Conservation (phyloP, 208 protist genomes). For the Histomonas meleagridis region DNA sequence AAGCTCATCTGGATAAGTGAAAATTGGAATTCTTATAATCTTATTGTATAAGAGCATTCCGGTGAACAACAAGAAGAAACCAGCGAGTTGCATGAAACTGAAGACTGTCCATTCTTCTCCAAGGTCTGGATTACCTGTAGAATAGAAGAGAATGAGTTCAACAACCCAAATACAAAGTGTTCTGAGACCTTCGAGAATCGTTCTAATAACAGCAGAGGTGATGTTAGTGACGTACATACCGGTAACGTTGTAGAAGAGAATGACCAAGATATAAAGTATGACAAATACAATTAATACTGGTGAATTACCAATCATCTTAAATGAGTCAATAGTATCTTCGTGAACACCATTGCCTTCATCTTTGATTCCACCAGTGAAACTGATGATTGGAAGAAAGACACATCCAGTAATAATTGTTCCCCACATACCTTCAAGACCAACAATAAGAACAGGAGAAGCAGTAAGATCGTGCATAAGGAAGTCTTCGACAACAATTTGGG, state of each 20-base stretch:
- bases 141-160: not conserved
- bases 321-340: constrained; percentile 11
- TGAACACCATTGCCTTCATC: constrained; percentile 22
- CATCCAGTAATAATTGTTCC: not conserved
- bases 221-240: constrained; percentile 14
- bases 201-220: constrained; percentile 28
- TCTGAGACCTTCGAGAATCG: constrained; percentile 16
- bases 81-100: constrained; percentile 11
- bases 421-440: constrained; percentile 32
- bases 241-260: not conserved
- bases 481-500: constrained; percentile 32
- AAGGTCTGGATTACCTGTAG: not conserved
- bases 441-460: constrained; percentile 28
- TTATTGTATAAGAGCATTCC: constrained; percentile 29
- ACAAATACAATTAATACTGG: not conserved
- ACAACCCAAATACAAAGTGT: constrained; percentile 15
- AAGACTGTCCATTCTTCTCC: not conserved
- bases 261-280: not conserved
- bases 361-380: not conserved
- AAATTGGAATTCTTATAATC: not conserved
- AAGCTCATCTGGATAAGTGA: not conserved
- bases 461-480: constrained; percentile 9
- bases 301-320: not conserved
- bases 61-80: not conserved
- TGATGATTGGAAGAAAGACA: constrained; percentile 1